Base-by-base conservation (phyloP, 768 basidiomycete genomes). In the Cyclocybe cylindracea region DNA sequence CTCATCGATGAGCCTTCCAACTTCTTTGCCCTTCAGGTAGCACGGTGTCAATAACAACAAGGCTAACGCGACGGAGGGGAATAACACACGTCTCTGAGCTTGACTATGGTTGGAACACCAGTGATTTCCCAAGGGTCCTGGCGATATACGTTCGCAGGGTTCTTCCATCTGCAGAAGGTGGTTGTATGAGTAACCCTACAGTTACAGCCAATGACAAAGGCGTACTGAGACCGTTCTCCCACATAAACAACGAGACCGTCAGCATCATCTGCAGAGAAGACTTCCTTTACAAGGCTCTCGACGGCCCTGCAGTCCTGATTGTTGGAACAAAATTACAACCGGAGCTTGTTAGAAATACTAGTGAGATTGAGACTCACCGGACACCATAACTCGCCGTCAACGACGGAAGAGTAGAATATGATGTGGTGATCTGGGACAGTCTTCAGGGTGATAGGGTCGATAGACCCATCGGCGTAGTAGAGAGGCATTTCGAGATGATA, bases 331-430 rank as follows among this genome's bases (percentile, higher is more conserved):
- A 35, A 10, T 13, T 14, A 44, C 39, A 44, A 10, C 37, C 44
- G 31, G 35, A 39, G 10, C 14, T 36, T n/a, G 43, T 13, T 5
- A 7, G 36, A 42, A 35, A 31, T n/a, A 40, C 14, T 14, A 8
- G n/a, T n/a, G 14, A 6, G 29, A 36, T 39, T 34, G 50, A 48
- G n/a, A 74, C 77, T 42, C 58, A 90, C 89, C 19, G 85, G 79
- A 62, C 89, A 91, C 89, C 89, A 91, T 62, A 84, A 67, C 48
- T 70, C 64, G 24, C 83, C 87, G 51, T 80, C 74, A 1, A 82
- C 77, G 44, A 84, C 71, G 14, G 86, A 88, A 8, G 88, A 79
- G 55, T 85, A 89, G 65, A 91, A 89, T n/a, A 91, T 70, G 24
- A 89, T 48, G 52, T 77, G 88, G 11, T 71, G 61, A 38, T 83